phyloP scores from a whole-genome alignment of 257 asterid species.

The Gardenia jasminoides region DNA sequence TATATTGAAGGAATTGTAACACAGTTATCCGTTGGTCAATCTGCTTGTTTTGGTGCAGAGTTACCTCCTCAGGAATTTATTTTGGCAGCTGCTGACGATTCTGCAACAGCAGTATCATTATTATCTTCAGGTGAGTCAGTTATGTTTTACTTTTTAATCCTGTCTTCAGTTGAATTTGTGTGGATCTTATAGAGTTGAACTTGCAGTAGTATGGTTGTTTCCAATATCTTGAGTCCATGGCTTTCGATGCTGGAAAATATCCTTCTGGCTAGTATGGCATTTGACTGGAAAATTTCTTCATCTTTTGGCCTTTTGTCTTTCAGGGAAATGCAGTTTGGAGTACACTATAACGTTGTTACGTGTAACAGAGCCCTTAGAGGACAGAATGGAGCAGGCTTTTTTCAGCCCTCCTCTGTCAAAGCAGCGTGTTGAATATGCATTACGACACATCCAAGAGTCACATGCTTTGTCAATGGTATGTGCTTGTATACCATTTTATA shows the following conservation, averaged over 20 bases:
- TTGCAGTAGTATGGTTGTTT: neutral
- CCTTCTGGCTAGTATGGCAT: neutral
- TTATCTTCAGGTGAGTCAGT: conserved; percentile 56
- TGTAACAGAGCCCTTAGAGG: conserved; percentile 86
- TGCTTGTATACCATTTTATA: conserved; percentile 7
- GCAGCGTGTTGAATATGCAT: conserved; percentile 89
- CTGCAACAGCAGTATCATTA: conserved; percentile 42
- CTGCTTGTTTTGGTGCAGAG: conserved; percentile 58
- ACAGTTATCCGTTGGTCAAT: conserved; percentile 76
- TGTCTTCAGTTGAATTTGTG: neutral
- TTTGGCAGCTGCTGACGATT: conserved; percentile 66
- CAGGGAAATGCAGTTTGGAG: conserved; percentile 70
- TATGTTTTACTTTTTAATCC: conserved; percentile 2
- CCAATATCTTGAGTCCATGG: neutral
- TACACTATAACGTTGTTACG: conserved; percentile 55
- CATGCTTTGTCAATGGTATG: conserved; percentile 72
- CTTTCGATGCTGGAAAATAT: neutral
- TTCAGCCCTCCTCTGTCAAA: conserved; percentile 88
- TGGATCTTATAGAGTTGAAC: neutral
- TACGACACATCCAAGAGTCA: conserved; percentile 68
- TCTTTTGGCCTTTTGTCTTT: conserved; percentile 15
- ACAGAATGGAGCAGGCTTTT: conserved; percentile 91
- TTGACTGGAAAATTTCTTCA: neutral
- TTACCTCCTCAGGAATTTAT: conserved; percentile 62
- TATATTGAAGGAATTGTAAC: conserved; percentile 62